These are phyloP conservation scores for Phytophthora crassamura DNA, from an alignment of 352 stramenopile genomes.

Conservation along the genomic window DNA sequence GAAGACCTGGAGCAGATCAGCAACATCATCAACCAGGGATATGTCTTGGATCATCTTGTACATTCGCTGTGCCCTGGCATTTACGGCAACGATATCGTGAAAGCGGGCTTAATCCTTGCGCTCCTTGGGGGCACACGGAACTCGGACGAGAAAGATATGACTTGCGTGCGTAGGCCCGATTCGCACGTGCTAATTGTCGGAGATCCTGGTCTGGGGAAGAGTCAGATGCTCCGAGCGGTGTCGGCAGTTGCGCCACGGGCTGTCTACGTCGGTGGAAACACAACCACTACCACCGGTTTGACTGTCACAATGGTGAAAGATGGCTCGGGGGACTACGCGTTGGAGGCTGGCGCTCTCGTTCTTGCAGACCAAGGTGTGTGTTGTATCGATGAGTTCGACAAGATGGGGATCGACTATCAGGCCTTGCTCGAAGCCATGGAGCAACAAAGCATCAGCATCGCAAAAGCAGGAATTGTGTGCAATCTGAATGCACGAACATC, in stretches of 20 bases:
- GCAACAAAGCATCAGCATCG: constrained; percentile 98
- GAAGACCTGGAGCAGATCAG: constrained; percentile 93
- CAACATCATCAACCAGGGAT: constrained; percentile 87
- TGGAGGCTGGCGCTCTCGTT: constrained; percentile 93
- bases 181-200: constrained; percentile 97
- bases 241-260: constrained; percentile 92
- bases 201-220: constrained; percentile 96
- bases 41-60: constrained; percentile 95
- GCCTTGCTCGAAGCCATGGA: constrained; percentile 98
- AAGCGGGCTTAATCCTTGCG: constrained; percentile 95
- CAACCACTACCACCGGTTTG: constrained; percentile 94
- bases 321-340: constrained; percentile 89
- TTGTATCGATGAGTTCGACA: constrained; percentile 99
- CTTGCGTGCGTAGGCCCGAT: constrained; percentile 89
- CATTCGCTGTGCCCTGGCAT: constrained; percentile 96
- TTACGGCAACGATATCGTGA: constrained; percentile 98
- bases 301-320: constrained; percentile 98
- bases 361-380: constrained; percentile 96
- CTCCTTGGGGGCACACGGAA: constrained; percentile 94
- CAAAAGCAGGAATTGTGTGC: constrained; percentile 93
- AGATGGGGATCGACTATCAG: constrained; percentile 94
- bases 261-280: constrained; percentile 98
- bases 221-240: constrained; percentile 93
- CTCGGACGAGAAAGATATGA: constrained; percentile 59
- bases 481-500: constrained; percentile 95